Base-by-base conservation (phyloP, 2,329 filamentous ascomycete species). In the Exophiala aquamarina region DNA sequence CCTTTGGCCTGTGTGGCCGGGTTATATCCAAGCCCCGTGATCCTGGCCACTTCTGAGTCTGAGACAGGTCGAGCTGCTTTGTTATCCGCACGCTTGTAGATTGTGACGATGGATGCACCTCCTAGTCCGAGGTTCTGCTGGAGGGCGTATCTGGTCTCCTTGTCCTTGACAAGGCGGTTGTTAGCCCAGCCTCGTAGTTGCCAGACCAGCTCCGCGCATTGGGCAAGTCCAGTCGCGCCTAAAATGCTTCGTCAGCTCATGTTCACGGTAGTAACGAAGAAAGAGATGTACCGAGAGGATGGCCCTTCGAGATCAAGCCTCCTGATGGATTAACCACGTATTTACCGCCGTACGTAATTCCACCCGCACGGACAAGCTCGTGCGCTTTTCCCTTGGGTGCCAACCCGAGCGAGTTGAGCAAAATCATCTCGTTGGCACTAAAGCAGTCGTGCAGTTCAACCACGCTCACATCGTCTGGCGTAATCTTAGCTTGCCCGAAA, bases 371-470 rank as follows among this genome's bases (percentile, higher is more conserved):
- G 18, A 97, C 89, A 70, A 96, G 82, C 69, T 95, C 89, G 66
- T 96, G 90, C 0, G 92, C 92, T 67, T 89, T 91, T 11, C 92
- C 92, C 8, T 77, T 81, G 47, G 83, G 82, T 28, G 77, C 80
- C 8, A 97, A 78, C 2, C 89, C 90, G 1, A 97, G 78, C 0
- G 88, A 88, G 64, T 97, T 91, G 39, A 97, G 83, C 2, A 83
- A 84, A 40, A 93, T 79, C 86, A 96, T 87, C 75, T 97, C 89
- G 67, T 97, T 97, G 15, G 92, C 84, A n/a, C 84, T 89, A 78
- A 97, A 97, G 74, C 92, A 97, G 72, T 97, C 92, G 70, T 97
- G 92, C 52, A 97, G 76, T 72, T 97, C 92, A 63, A 89, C 89
- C n/a, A 97, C 86, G 62, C 86, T 82, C 54, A 92, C 78, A 57